Conservation (phyloP, 805 yeast species). For the Phaffomyces antillensis region DNA sequence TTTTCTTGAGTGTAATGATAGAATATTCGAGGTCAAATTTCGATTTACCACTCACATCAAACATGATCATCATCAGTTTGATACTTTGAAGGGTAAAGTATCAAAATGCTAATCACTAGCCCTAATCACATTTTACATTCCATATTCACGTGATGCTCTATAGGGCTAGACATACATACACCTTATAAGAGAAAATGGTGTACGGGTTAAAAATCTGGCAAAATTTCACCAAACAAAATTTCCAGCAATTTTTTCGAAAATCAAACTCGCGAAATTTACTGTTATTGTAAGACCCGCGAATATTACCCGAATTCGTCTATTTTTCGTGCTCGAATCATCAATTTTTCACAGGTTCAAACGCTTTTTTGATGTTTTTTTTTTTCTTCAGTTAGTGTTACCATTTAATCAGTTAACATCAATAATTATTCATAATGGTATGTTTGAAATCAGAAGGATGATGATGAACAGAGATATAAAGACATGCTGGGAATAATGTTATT, state of each 20-base stretch:
- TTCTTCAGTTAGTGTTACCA: not conserved
- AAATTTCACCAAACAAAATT: too few relatives aligned
- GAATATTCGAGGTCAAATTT: too few relatives aligned
- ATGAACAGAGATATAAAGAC: not conserved
- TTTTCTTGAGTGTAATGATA: too few relatives aligned
- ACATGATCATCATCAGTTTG: too few relatives aligned
- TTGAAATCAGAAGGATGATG: not conserved
- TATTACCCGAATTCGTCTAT: not conserved
- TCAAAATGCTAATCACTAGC: not conserved
- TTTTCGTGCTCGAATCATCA: constrained; percentile 4
- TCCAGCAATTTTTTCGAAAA: not conserved
- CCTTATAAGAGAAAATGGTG: too few relatives aligned
- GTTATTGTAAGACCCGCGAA: not conserved
- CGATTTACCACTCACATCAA: too few relatives aligned
- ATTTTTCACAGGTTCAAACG: constrained; percentile 1
- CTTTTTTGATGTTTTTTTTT: constrained; percentile 5
- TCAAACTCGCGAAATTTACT: not conserved
- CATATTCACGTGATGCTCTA: not conserved
- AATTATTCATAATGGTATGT: constrained; percentile 11
- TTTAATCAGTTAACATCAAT: not conserved
- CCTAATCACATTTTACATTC: not conserved
- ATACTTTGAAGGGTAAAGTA: too few relatives aligned
- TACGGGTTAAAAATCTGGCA: too few relatives aligned
- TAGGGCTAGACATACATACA: too few relatives aligned
- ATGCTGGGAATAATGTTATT: too few relatives aligned